Evolutionary conservation across 169 alveolate genomes (phyloP), one percentile per base, ranked within the genome.

Genomic region (Plasmodium vivax): DNA sequence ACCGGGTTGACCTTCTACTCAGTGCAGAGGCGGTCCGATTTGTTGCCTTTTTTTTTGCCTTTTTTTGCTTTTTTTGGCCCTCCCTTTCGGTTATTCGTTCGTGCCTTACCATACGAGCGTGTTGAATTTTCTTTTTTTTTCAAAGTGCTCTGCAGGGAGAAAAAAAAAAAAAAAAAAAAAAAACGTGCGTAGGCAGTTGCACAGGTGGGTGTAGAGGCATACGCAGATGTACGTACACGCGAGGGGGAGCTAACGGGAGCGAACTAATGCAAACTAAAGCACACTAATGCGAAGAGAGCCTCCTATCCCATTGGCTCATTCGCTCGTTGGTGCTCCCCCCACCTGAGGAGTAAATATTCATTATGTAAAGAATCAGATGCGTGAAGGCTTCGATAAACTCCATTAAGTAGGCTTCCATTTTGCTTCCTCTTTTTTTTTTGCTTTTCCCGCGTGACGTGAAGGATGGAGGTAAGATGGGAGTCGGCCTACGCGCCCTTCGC

Each of bases 321-420:
- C 23, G 82, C 45, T 23, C 51, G 12, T 36, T 23, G 83, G 41
- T 36, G 62, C 73, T 32, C 32, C 27, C 30, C 71, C 62, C 71
- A 88, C 94, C 94, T 56, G 88, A 79, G 82, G 94, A 88, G 51
- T 88, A 88, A 10, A 88, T 32, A 36, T 43, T 88, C 84, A 62
- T 88, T 88, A 88, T 32, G 73, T 88, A 80, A 27, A 88, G 90
- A 38, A 88, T 71, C 71, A 88, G 73, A 74, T 88, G 94, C 32
- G 94, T 88, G 62, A 88, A 88, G 23, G 94, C 94, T 71, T 88
- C 94, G 72, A 88, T 88, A 88, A 88, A 88, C 27, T 88, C 94
- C 43, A 79, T 19, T 58, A 88, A 77, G 82, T 88, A 88, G 71
- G 94, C 82, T 88, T 88, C 94, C 94, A 88, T 88, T 85, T 41